Evolutionary conservation across 108 stramenopile genomes (phyloP), one percentile per base, ranked within the genome.

Genomic region (Cyclotella atomus): DNA sequence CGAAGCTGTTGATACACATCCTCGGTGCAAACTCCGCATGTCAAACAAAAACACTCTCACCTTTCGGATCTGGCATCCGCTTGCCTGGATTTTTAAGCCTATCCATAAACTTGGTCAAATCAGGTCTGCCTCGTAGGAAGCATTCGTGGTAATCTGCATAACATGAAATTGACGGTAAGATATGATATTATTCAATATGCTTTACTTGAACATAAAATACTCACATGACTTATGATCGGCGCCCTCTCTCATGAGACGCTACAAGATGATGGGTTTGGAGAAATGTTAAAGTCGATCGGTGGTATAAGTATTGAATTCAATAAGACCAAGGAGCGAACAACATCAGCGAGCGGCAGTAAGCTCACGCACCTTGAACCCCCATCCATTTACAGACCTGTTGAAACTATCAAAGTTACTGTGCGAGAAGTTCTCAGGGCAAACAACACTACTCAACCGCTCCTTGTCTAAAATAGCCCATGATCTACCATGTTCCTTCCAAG

Each of bases 91-190:
- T 78, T 27, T 59, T 45, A 19, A 71, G 55, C 19, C 77, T 59
- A 16, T 50, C 44, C 70, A 78, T 78, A 33, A 71, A 36, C 30
- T 60, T 80, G 24, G 76, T 73, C 23, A 82, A 62, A 20, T 75
- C 72, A 3, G 76, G 75, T 10, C 66, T 49, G 20, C 81, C 75
- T 29, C 81, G 70, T 45, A 82, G 52, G 36, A 82, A 82, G 45
- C 64, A 77, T 59, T 82, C 81, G 52, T 82, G 81, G 35, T 82
- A 82, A 41, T 82, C n/a, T n/a, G n/a, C n/a, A n/a, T n/a, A n/a
- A n/a, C n/a, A n/a, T n/a, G n/a, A n/a, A n/a, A n/a, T n/a, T n/a
- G n/a, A n/a, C n/a, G n/a, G n/a, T n/a, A n/a, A n/a, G n/a, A n/a
- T n/a, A n/a, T n/a, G n/a, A n/a, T n/a, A n/a, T n/a, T n/a, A n/a